phyloP scores from a whole-genome alignment of 495 filamentous ascomycete species.

The Xanthoparmelia taractica region DNA sequence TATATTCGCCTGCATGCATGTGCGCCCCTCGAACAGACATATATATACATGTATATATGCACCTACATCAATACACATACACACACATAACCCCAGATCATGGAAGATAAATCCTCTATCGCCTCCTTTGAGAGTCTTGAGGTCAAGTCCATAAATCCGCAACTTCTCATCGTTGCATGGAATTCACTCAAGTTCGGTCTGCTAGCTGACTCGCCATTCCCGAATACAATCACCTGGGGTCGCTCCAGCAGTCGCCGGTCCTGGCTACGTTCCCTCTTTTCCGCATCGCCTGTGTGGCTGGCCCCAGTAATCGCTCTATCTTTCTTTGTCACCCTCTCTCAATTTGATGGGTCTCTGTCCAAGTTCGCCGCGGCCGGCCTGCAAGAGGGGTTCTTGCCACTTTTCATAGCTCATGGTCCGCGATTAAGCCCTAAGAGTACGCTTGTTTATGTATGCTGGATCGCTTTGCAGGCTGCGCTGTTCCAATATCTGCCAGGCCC shows the following conservation, averaged over 20 bases:
- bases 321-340: not conserved
- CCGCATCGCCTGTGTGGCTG: not conserved
- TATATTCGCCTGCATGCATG: too few species aligned
- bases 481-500: not conserved
- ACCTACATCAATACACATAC: not conserved
- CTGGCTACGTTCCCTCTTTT: not conserved
- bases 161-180: not conserved
- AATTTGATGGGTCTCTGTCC: not conserved
- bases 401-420: not conserved
- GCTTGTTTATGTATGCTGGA: not conserved
- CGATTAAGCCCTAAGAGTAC: not conserved
- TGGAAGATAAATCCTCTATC: not conserved
- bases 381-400: not conserved
- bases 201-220: not conserved
- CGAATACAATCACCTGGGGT: not conserved
- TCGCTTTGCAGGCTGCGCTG: not conserved
- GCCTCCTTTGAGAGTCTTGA: not conserved
- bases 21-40: too few species aligned
- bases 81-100: not conserved
- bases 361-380: not conserved
- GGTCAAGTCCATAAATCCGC: not conserved
- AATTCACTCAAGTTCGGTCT: not conserved
- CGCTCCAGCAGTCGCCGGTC: not conserved
- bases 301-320: not conserved
- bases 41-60: not conserved